Percentiles rank a stretch among this genome's conserved stretches.
These are phyloP conservation scores for Globisporangium nagaii DNA, from an alignment of 352 stramenopile species.

Conservation along the genomic window DNA sequence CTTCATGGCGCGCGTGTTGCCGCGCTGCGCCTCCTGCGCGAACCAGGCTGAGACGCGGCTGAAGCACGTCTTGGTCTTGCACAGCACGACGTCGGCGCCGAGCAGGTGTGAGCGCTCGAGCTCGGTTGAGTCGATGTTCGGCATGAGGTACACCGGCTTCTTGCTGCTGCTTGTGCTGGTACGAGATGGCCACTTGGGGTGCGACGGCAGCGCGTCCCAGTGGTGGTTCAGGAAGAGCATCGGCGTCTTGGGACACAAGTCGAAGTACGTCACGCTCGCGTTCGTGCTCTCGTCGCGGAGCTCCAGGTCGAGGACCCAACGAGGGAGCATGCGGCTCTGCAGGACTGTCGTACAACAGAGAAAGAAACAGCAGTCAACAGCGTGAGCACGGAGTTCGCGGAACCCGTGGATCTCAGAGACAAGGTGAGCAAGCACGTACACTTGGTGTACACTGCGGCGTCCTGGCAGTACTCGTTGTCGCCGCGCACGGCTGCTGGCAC, in stretches of 20 bases:
- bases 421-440: constrained; percentile 29
- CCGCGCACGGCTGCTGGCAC: constrained; percentile 35
- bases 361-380: background rate
- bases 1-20: constrained; percentile 19
- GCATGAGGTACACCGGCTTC: constrained; percentile 45
- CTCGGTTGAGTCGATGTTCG: constrained; percentile 56
- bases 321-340: constrained; percentile 4
- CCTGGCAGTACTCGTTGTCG: constrained; percentile 61
- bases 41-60: constrained; percentile 38
- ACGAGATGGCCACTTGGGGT: constrained; percentile 4
- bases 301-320: constrained; percentile 2
- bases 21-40: constrained; percentile 38
- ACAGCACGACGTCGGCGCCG: constrained; percentile 44
- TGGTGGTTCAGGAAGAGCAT: constrained; percentile 64
- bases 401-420: too few relatives aligned
- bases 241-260: constrained; percentile 42
- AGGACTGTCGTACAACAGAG: background rate
- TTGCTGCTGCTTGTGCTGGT: constrained; percentile 16
- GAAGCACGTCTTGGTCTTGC: constrained; percentile 48
- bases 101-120: constrained; percentile 39
- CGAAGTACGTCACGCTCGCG: constrained; percentile 28
- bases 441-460: constrained; percentile 61
- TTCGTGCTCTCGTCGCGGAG: background rate
- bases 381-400: too few relatives aligned
- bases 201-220: constrained; percentile 19